Evolutionary conservation across 1,284 basidiomycete species (phyloP).

Genomic region (Wallemia ichthyophaga): DNA sequence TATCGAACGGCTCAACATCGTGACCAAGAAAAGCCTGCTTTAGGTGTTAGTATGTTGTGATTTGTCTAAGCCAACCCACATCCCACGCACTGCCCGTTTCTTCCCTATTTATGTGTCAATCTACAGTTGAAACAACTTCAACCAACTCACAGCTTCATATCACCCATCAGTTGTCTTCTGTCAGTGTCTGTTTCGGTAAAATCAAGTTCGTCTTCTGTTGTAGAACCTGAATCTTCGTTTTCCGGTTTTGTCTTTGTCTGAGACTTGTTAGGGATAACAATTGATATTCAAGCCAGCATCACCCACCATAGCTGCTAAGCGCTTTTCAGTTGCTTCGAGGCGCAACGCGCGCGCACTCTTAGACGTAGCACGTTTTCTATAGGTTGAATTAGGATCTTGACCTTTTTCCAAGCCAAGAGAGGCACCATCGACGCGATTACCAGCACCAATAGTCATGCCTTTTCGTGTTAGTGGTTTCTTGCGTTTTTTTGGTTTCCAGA

Average conservation of each 20-base stretch:
- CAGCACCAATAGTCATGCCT: neutral
- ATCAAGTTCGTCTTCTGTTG: neutral
- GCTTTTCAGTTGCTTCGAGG: neutral
- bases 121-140: neutral
- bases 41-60: too few relatives aligned
- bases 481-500: neutral
- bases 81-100: neutral
- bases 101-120: neutral
- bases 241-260: neutral
- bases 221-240: neutral
- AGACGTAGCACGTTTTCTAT: neutral
- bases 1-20: neutral
- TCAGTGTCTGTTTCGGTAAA: neutral
- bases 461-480: neutral
- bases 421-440: neutral
- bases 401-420: neutral
- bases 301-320: neutral
- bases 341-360: neutral
- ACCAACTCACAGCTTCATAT: neutral
- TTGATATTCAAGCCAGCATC: neutral
- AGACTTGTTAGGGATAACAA: neutral
- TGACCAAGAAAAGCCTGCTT: neutral
- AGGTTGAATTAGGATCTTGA: neutral
- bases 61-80: too few relatives aligned
- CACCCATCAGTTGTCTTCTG: neutral